phyloP scores from a whole-genome alignment of 768 basidiomycete species.

The Termitomyces sp. region DNA sequence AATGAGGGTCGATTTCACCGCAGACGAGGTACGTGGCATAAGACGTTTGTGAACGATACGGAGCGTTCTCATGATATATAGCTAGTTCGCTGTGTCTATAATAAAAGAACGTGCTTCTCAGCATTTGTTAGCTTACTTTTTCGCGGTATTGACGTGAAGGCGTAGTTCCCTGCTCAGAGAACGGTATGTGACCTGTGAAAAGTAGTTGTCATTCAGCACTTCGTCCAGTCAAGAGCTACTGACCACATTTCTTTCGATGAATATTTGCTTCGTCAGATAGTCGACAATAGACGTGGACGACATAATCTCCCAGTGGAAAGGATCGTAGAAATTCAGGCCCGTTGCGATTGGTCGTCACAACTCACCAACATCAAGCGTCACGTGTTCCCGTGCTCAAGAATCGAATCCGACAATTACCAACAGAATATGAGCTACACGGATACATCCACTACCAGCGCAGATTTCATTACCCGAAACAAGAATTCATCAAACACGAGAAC shows the following conservation, averaged over 20 bases:
- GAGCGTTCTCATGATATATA: slow-evolving; percentile 44
- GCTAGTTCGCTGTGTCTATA: slow-evolving; percentile 51
- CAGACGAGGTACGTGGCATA: slow-evolving; percentile 71
- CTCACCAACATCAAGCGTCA: slow-evolving; percentile 11
- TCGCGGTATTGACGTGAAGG: slow-evolving; percentile 74
- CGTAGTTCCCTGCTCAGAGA: slow-evolving; percentile 66
- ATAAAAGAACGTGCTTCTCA: background rate
- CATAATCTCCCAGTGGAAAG: slow-evolving; percentile 23
- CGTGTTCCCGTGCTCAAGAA: slow-evolving; percentile 1
- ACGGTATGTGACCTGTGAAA: slow-evolving; percentile 64
- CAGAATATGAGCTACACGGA: background rate
- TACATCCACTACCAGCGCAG: background rate
- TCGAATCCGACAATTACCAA: too few species aligned
- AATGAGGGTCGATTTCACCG: slow-evolving; percentile 39
- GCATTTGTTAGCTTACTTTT: slow-evolving; percentile 49
- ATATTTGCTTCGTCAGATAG: slow-evolving; percentile 45
- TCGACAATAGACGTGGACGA: slow-evolving; percentile 36
- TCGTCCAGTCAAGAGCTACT: slow-evolving; percentile 5
- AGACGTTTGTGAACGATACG: slow-evolving; percentile 33
- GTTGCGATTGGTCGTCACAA: background rate
- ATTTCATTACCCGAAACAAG: background rate
- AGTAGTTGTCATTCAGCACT: background rate
- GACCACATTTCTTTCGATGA: slow-evolving; percentile 46
- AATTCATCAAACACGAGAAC: background rate
- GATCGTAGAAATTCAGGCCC: background rate